Evolutionary conservation across 352 stramenopile species (phyloP).

Genomic region (Phytophthora sojae): DNA sequence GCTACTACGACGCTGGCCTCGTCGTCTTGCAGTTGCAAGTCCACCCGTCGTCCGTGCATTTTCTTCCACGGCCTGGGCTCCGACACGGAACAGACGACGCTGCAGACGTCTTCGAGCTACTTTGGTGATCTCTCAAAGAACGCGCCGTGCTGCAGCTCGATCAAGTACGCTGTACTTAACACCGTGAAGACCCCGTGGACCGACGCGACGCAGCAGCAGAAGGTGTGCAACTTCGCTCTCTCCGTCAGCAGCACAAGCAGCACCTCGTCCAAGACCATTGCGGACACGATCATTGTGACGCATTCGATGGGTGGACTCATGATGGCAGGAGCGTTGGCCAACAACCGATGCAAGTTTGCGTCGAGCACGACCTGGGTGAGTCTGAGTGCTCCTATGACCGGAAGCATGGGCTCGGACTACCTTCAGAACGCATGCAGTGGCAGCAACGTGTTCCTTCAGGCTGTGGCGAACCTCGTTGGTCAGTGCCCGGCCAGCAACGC

Average conservation of each 20-base stretch:
- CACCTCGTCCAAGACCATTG: constrained; percentile 18
- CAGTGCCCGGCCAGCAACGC: constrained; percentile 34
- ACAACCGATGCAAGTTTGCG: constrained; percentile 39
- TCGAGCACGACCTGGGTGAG: constrained; percentile 37
- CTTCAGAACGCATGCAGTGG: constrained; percentile 38
- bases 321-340: constrained; percentile 36
- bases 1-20: constrained; percentile 13
- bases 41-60: constrained; percentile 31
- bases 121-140: constrained; percentile 30
- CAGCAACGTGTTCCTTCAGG: constrained; percentile 25
- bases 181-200: constrained; percentile 33
- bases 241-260: constrained; percentile 24
- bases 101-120: constrained; percentile 27
- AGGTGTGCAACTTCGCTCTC: constrained; percentile 35
- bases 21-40: constrained; percentile 27
- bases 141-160: constrained; percentile 38
- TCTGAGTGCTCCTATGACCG: constrained; percentile 41
- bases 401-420: constrained; percentile 46
- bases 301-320: constrained; percentile 49
- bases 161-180: constrained; percentile 38
- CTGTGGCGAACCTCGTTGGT: constrained; percentile 36
- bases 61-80: constrained; percentile 42
- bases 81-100: constrained; percentile 6
- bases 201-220: constrained; percentile 27
- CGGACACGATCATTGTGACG: constrained; percentile 40